These are phyloP conservation scores for Trypanosoma theileri DNA, from an alignment of 208 protist genomes.

Conservation along the genomic window DNA sequence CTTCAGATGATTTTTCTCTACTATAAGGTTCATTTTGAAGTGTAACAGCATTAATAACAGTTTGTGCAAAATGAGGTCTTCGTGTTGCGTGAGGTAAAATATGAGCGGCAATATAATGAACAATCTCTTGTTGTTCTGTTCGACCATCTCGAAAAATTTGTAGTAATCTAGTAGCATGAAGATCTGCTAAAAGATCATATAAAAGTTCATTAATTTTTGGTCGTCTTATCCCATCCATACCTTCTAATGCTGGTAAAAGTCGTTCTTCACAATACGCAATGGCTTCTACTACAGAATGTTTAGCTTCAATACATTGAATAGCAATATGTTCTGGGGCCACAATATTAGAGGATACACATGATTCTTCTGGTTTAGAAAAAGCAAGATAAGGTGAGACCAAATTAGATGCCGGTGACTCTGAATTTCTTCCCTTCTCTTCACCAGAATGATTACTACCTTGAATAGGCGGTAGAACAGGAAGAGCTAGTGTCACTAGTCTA, in stretches of 20 bases:
- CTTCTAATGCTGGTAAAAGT: constrained; percentile 23
- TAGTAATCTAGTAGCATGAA: constrained; percentile 30
- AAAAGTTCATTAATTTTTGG: constrained; percentile 17
- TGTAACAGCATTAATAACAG: constrained; percentile 27
- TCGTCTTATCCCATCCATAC: constrained; percentile 5
- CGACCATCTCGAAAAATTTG: constrained; percentile 28
- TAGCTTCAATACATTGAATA: constrained; percentile 34
- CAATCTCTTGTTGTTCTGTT: constrained; percentile 14
- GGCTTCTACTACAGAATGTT: constrained; percentile 34
- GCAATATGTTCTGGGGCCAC: constrained; percentile 29
- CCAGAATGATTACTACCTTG: constrained; percentile 7
- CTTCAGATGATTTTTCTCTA: neutral
- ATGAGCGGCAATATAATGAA: constrained; percentile 27
- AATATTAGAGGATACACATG: too few species aligned
- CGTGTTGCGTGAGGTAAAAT: constrained; percentile 24
- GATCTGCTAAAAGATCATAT: constrained; percentile 28
- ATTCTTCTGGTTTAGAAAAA: neutral
- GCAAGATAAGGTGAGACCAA: constrained; percentile 15
- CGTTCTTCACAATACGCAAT: constrained; percentile 31
- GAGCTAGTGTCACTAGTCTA: constrained; percentile 25
- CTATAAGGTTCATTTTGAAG: constrained; percentile 15
- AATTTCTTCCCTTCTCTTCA: constrained; percentile 15
- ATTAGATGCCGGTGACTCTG: constrained; percentile 10
- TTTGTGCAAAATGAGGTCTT: constrained; percentile 24
- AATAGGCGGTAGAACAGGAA: constrained; percentile 28